A percentile compares a stretch with the other conserved stretches of the same genome.
Evolutionary conservation across 768 basidiomycete genomes (phyloP).

Genomic region (Termitomyces bulborhizus): DNA sequence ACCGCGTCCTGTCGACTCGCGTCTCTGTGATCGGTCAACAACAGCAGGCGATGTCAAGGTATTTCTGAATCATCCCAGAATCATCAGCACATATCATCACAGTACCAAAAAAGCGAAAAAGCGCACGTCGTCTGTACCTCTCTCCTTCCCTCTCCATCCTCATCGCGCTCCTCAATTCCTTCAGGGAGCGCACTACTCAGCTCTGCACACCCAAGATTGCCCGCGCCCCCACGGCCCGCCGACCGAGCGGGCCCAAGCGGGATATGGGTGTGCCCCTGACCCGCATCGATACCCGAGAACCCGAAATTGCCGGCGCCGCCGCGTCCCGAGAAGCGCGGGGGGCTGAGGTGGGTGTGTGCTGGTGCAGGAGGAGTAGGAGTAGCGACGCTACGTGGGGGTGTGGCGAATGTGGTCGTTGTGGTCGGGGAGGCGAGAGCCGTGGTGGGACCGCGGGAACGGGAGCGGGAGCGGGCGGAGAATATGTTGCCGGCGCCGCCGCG

Average conservation of each 20-base stretch:
- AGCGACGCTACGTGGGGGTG: not conserved
- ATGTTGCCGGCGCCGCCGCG: constrained; percentile 68
- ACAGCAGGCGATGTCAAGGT: too few relatives aligned
- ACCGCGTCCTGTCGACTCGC: not conserved
- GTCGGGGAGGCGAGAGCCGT: not conserved
- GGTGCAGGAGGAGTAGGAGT: not conserved
- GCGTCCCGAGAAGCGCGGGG: not conserved
- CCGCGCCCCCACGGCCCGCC: constrained; percentile 15
- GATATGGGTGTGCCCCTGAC: not conserved
- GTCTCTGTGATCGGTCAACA: not conserved
- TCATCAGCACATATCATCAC: too few relatives aligned
- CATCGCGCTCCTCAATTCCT: not conserved
- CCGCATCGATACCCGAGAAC: not conserved
- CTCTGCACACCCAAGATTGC: constrained; percentile 4
- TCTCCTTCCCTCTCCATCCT: not conserved
- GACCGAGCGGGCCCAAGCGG: constrained; percentile 2
- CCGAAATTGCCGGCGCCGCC: not conserved
- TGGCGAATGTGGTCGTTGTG: not conserved
- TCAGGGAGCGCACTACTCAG: not conserved
- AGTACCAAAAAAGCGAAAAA: too few relatives aligned
- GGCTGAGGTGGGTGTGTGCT: not conserved
- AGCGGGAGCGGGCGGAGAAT: constrained; percentile 41
- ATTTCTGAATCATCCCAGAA: too few relatives aligned
- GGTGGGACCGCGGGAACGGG: constrained; percentile 15
- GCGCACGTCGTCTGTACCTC: too few relatives aligned